A percentile compares a stretch with the other conserved stretches of the same genome.
Conservation (phyloP, 169 alveolate species). For the Eimeria nieschulzi region DNA sequence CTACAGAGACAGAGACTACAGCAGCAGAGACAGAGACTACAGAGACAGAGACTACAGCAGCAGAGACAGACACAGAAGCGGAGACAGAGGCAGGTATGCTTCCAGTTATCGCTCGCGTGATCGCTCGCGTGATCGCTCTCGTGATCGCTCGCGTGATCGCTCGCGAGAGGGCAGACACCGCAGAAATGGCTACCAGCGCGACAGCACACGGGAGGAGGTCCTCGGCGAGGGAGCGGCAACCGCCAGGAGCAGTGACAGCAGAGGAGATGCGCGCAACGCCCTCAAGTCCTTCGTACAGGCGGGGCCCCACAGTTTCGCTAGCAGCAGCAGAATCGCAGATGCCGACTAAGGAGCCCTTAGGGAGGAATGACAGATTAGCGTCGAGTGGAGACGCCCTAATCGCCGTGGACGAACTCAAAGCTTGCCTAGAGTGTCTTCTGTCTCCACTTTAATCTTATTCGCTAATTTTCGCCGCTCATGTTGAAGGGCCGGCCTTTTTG, state of each 20-base stretch:
- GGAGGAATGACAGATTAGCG: background rate
- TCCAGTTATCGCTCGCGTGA: background rate
- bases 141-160: conserved; percentile 17
- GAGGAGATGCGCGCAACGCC: conserved; percentile 51
- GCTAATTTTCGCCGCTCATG: background rate
- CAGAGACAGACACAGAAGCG: background rate
- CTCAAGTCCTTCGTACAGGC: conserved; percentile 15
- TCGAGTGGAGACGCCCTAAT: background rate
- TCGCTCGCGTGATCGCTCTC: conserved; percentile 1
- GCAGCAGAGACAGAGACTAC: background rate
- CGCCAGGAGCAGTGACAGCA: background rate
- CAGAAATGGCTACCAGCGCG: conserved; percentile 11
- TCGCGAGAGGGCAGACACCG: conserved; percentile 26
- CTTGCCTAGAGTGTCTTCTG: background rate
- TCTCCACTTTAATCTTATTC: background rate
- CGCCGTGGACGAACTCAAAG: background rate
- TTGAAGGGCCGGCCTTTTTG: no score
- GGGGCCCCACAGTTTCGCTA: background rate
- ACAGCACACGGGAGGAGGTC: background rate
- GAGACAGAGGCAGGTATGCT: background rate
- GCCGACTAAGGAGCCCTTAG: background rate
- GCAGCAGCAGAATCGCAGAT: conserved; percentile 50
- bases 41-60: background rate
- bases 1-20: background rate
- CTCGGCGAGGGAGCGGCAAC: conserved; percentile 18